Conservation (phyloP, 495 filamentous ascomycete genomes). For the Xylaria scruposa region DNA sequence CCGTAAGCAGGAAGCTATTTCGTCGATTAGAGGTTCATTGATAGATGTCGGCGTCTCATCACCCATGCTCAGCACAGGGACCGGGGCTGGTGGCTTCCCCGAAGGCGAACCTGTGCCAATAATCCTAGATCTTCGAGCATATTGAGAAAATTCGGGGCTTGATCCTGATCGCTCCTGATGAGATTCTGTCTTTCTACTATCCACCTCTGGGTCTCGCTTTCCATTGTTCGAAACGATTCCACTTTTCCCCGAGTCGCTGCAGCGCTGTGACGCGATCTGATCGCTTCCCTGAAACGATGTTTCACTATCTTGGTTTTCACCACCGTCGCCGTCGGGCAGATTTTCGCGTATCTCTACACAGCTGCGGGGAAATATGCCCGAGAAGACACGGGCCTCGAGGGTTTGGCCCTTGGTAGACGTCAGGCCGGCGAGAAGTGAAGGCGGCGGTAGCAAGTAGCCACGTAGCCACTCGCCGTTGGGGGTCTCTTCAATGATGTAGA, state of each 20-base stretch:
- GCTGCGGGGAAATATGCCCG: conserved; percentile 91
- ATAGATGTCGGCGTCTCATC: conserved; percentile 91
- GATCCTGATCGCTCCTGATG: not conserved
- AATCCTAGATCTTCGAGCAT: not conserved
- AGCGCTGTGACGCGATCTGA: conserved; percentile 37
- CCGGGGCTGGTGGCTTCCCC: conserved; percentile 85
- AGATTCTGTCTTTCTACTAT: not conserved
- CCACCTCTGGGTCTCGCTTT: conserved; percentile 37
- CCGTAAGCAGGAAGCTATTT: conserved; percentile 92
- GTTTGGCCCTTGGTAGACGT: conserved; percentile 92
- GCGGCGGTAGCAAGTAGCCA: conserved; percentile 93
- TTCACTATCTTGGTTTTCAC: conserved; percentile 48
- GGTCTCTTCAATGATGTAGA: conserved; percentile 98
- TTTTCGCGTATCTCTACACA: conserved; percentile 86
- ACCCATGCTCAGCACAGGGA: conserved; percentile 96
- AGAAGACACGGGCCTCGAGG: conserved; percentile 93
- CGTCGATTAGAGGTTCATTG: conserved; percentile 92
- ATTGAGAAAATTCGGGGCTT: not conserved
- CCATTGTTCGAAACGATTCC: conserved; percentile 46
- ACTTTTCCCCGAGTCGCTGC: conserved; percentile 56
- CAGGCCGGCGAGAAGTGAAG: conserved; percentile 88
- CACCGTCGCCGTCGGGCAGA: conserved; percentile 67
- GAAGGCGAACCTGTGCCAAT: conserved; percentile 35
- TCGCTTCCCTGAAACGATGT: conserved; percentile 31
- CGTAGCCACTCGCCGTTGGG: conserved; percentile 86